These are phyloP conservation scores for Annulohypoxylon truncatum DNA, from an alignment of 2,329 filamentous ascomycete genomes.

Conservation along the genomic window DNA sequence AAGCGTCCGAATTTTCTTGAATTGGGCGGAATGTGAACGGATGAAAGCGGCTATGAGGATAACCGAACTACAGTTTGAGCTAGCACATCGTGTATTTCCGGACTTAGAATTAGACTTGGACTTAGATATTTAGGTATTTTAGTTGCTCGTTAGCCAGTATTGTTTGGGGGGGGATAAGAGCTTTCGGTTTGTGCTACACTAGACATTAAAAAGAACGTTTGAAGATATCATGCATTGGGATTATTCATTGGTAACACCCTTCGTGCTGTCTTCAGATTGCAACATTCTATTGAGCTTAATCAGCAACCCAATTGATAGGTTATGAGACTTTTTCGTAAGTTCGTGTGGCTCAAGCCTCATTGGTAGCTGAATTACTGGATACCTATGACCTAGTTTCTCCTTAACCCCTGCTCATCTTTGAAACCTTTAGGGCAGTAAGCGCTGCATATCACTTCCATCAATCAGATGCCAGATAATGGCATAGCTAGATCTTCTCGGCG, in stretches of 20 bases:
- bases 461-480: neutral
- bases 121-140: no score
- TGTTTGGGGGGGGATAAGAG: slow-evolving; percentile 6
- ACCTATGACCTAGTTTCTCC: slow-evolving; percentile 29
- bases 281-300: slow-evolving; percentile 1
- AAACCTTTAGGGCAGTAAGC: slow-evolving; percentile 23
- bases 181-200: neutral
- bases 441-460: slow-evolving; percentile 22
- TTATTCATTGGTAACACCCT: slow-evolving; percentile 20
- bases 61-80: neutral
- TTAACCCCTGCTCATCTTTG: slow-evolving; percentile 19
- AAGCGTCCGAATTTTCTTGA: slow-evolving; percentile 8
- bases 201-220: neutral
- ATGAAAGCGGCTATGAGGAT: slow-evolving; percentile 41
- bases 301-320: neutral
- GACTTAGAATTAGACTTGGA: slow-evolving; percentile 33
- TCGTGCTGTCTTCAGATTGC: slow-evolving; percentile 1
- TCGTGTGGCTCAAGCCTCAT: slow-evolving; percentile 27
- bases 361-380: slow-evolving; percentile 21
- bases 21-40: slow-evolving; percentile 25
- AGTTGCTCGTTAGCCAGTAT: slow-evolving; percentile 10
- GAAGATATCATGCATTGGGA: slow-evolving; percentile 14
- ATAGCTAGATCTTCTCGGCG: slow-evolving; percentile 13
- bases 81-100: slow-evolving; percentile 24
- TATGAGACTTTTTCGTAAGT: slow-evolving; percentile 24